Evolutionary conservation across 345 rosid species (phyloP).

Genomic region (Pseudoturritis turrita): DNA sequence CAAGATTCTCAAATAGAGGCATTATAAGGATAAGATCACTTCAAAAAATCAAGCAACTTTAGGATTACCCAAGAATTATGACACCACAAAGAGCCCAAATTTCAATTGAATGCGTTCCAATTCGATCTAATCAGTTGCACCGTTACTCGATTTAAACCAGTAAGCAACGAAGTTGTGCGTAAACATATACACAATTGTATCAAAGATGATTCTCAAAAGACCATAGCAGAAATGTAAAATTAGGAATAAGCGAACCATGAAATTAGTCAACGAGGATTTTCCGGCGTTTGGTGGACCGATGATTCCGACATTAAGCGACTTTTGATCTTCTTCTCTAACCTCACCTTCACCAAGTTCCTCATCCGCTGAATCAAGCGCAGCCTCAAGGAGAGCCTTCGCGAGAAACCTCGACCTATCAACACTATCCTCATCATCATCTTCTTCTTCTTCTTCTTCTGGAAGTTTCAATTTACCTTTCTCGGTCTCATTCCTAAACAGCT

Average conservation of each 20-base stretch:
- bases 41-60: background rate
- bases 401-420: slow-evolving; percentile 49
- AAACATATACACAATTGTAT: background rate
- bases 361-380: slow-evolving; percentile 62
- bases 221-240: background rate
- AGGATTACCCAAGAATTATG: background rate
- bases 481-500: slow-evolving; percentile 46
- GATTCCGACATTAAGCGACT: slow-evolving; percentile 82
- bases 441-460: slow-evolving; percentile 35
- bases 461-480: slow-evolving; percentile 26
- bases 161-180: background rate
- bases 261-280: slow-evolving; percentile 83
- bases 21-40: background rate
- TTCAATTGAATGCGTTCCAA: too few species aligned
- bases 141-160: too few species aligned
- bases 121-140: too few species aligned
- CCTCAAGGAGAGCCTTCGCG: slow-evolving; percentile 69
- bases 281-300: slow-evolving; percentile 97
- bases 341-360: slow-evolving; percentile 54
- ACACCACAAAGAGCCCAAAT: background rate
- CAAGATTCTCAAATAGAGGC: background rate
- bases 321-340: slow-evolving; percentile 89
- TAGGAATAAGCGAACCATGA: slow-evolving; percentile 45
- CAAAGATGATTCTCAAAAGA: background rate
- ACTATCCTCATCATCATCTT: slow-evolving; percentile 49